These are phyloP conservation scores for Nidularia sp. DNA, from an alignment of 768 basidiomycete species.

Conservation along the genomic window DNA sequence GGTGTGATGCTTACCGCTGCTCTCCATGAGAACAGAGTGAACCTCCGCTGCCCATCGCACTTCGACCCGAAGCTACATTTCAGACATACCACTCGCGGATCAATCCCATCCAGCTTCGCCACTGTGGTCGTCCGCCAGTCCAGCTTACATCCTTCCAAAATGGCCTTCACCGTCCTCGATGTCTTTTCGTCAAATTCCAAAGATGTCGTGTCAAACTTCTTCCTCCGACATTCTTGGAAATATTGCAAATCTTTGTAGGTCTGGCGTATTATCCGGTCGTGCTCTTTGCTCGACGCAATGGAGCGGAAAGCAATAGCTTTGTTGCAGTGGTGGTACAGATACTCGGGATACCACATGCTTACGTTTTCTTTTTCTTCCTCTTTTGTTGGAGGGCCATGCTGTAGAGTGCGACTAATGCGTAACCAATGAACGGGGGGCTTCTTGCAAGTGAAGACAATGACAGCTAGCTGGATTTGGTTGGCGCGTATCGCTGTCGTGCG, in stretches of 20 bases:
- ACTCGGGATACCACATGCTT: slow-evolving; percentile 29
- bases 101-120: slow-evolving; percentile 19
- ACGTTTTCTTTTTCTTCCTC: slow-evolving; percentile 5
- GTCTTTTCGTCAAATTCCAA: slow-evolving; percentile 25
- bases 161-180: slow-evolving; percentile 17
- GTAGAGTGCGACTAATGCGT: too few species aligned
- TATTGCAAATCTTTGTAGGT: background rate
- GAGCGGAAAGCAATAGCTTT: slow-evolving; percentile 1
- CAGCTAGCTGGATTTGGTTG: background rate
- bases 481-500: too few species aligned
- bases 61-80: slow-evolving; percentile 26
- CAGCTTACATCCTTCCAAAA: slow-evolving; percentile 25
- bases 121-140: slow-evolving; percentile 15
- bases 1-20: slow-evolving; percentile 19
- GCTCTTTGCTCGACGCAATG: background rate
- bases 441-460: background rate
- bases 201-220: slow-evolving; percentile 14
- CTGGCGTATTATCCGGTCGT: too few species aligned
- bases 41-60: slow-evolving; percentile 25
- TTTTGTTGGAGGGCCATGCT: background rate
- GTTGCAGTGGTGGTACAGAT: slow-evolving; percentile 27
- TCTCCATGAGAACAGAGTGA: slow-evolving; percentile 25
- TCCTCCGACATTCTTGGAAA: slow-evolving; percentile 7
- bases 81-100: slow-evolving; percentile 28
- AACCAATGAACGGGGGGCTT: background rate